Base-by-base conservation (phyloP, 331 rosid genomes). In the Telfairia occidentalis region DNA sequence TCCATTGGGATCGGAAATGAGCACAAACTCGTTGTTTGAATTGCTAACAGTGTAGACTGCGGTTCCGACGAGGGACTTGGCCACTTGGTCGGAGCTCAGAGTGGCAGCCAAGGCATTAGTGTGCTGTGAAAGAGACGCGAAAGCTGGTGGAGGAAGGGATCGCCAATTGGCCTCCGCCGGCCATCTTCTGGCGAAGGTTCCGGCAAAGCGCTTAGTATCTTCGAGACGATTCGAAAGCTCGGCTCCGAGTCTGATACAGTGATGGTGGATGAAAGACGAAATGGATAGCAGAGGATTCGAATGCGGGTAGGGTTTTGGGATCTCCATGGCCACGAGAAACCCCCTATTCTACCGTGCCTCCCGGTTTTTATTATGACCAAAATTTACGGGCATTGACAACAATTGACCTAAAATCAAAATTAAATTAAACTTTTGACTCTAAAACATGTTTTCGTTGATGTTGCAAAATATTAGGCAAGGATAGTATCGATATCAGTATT, bases 21-120 rank as follows among this genome's bases (percentile, higher is more conserved):
- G 96, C 79, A 94, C 98, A 50, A 94, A 94, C 82, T 94, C 98
- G 73, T 91, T 94, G 82, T 90, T 90, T 69, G 97, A 86, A 82
- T 90, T 91, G 84, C 98, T 94, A 52, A 94, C 96, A 12, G 96
- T 90, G 79, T 83, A 94, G 71, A 94, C 96, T 8, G 88, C 83
- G 26, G 98, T 94, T 72, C 98, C 98, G 58, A 80, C 74, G 19
- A 94, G 88, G 77, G 97, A 80, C 80, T 84, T 91, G 0, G 96
- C 92, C 46, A 94, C 96, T 63, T 85, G 85, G 28, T 86, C 87
- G 29, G 96, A 64, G 79, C 83, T 83, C 48, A 88, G 48, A 49
- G 87, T 80, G 21, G 98, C 91, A 18, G 97, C 92, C 61, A 83
- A 54, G 40, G 96, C 96, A 15, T 80, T 88, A 59, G 80, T 87